A percentile compares a stretch with the other conserved stretches of the same genome.
phyloP scores from a whole-genome alignment of 2,329 filamentous ascomycete genomes.

The Chrysosphaeria jannelii region DNA sequence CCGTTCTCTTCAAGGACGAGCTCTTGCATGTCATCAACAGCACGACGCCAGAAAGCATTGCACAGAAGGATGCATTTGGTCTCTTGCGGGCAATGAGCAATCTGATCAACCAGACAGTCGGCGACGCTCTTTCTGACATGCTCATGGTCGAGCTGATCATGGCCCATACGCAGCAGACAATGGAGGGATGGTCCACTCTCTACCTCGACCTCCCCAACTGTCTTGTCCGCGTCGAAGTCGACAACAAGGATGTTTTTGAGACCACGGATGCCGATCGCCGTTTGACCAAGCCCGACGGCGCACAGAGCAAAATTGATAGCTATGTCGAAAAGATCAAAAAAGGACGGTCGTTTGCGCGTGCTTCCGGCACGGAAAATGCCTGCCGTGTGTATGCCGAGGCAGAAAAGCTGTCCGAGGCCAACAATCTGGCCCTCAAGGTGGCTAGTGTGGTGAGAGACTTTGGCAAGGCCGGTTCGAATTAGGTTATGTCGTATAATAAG shows the following conservation, averaged over 20 bases:
- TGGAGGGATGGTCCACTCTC: slow-evolving; percentile 72
- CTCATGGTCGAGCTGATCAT: slow-evolving; percentile 88
- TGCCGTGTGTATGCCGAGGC: slow-evolving; percentile 92
- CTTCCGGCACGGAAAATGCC: slow-evolving; percentile 85
- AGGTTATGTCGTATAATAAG: slow-evolving; percentile 1
- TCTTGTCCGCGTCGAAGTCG: slow-evolving; percentile 75
- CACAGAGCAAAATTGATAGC: slow-evolving; percentile 65
- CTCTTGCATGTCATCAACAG: slow-evolving; percentile 52
- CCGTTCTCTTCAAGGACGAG: slow-evolving; percentile 71
- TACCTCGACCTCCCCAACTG: slow-evolving; percentile 89
- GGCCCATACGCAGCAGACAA: slow-evolving; percentile 75
- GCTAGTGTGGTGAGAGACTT: slow-evolving; percentile 40
- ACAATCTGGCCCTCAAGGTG: slow-evolving; percentile 68
- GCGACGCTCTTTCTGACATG: slow-evolving; percentile 86
- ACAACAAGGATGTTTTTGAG: slow-evolving; percentile 65
- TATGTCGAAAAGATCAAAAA: slow-evolving; percentile 74
- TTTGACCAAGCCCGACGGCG: slow-evolving; percentile 46
- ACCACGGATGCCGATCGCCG: slow-evolving; percentile 79
- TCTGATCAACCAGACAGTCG: slow-evolving; percentile 93
- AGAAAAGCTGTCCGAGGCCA: slow-evolving; percentile 61
- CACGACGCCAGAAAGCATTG: slow-evolving; percentile 64
- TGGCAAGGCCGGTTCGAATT: slow-evolving; percentile 8
- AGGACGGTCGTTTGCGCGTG: slow-evolving; percentile 69
- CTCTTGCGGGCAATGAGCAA: slow-evolving; percentile 59
- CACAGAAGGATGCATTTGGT: slow-evolving; percentile 68